These are phyloP conservation scores for Lactarius evosmus DNA, from an alignment of 768 basidiomycete species.

Conservation along the genomic window DNA sequence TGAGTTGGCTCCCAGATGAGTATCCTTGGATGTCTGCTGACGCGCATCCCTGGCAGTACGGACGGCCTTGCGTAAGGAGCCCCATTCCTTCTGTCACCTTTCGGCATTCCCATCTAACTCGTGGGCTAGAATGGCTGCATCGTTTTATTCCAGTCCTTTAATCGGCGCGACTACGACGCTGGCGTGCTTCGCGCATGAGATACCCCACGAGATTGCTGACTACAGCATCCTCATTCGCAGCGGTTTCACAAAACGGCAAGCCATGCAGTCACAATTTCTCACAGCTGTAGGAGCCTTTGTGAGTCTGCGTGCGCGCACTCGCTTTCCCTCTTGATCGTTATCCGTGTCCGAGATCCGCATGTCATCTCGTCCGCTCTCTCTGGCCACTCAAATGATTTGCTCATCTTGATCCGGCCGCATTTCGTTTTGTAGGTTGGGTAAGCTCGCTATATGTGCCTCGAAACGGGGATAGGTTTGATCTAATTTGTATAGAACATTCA, in stretches of 20 bases:
- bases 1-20: slow-evolving; percentile 36
- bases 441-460: slow-evolving; percentile 10
- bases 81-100: slow-evolving; percentile 21
- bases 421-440: slow-evolving; percentile 31
- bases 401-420: slow-evolving; percentile 15
- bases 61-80: slow-evolving; percentile 81
- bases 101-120: slow-evolving; percentile 10
- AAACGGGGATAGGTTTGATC: neutral
- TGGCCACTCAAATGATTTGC: slow-evolving; percentile 3
- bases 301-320: slow-evolving; percentile 38
- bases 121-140: slow-evolving; percentile 76
- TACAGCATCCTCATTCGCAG: slow-evolving; percentile 90
- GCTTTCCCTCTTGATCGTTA: slow-evolving; percentile 27
- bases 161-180: slow-evolving; percentile 94
- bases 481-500: slow-evolving; percentile 61
- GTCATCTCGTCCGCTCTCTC: slow-evolving; percentile 13
- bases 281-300: slow-evolving; percentile 93
- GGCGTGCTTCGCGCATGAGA: slow-evolving; percentile 93
- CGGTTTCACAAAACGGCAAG: slow-evolving; percentile 86
- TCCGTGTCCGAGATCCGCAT: slow-evolving; percentile 24
- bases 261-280: slow-evolving; percentile 90
- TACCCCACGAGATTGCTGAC: slow-evolving; percentile 96
- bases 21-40: slow-evolving; percentile 26
- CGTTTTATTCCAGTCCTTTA: slow-evolving; percentile 93
- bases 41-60: slow-evolving; percentile 51